Evolutionary conservation across 305 asterid species (phyloP), one percentile per base, ranked within the genome.

Genomic region (Euphrasia arctica): DNA sequence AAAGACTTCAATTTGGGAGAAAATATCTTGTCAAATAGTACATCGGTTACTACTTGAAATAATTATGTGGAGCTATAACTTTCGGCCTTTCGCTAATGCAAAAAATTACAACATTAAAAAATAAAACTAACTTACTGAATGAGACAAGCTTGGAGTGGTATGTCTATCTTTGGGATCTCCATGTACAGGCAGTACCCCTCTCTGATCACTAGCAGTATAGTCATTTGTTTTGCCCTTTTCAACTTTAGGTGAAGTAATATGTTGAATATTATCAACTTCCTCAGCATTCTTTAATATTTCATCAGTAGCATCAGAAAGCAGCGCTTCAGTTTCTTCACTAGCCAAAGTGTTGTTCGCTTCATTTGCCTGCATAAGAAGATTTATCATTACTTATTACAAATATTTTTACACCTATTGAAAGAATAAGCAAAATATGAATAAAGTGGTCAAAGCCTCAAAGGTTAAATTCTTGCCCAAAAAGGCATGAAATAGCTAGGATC

Each of bases 261-360:
- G 56, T n/a, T 13, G 65, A 45, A 63, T 61, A 62, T 54, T 70
- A 60, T 72, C 79, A 6, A 50, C 72, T 67, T 69, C 81, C 66
- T 58, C 73, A 0, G 69, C 54, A 63, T 61, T 69, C 71, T 76
- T 67, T 36, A 58, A 48, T 58, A 70, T 55, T 63, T 80, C 85
- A 60, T 80, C 85, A 58, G 89, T 67, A 60, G 74, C 65, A 75
- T 83, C 93, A 50, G 78, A 61, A 66, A 78, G 80, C 66, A 63
- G 48, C 41, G 62, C 71, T 58, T 81, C 86, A 65, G 82, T 70
- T 56, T 70, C 84, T 62, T 78, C 90, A 58, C 82, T 62, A 54
- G 75, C 75, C 72, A 71, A 48, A 54, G 77, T 14, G 5, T 71
- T 76, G 51, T 52, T 52, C 22, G 75, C 84, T 71, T 71, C 80